Base-by-base conservation (phyloP, 305 asterid species). In the Plantago coronopus region DNA sequence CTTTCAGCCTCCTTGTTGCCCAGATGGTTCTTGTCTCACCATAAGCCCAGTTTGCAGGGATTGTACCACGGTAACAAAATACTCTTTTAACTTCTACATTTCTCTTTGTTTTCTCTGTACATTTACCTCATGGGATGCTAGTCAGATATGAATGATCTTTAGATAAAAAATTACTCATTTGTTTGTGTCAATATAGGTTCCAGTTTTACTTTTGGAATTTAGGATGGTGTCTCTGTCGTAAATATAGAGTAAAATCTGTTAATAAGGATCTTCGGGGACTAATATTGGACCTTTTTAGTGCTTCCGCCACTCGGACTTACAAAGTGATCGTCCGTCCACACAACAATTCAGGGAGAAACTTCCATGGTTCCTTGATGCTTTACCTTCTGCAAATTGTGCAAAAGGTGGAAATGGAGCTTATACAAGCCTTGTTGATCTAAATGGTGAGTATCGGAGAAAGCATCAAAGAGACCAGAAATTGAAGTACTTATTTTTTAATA, bases 321-420 rank as follows among this genome's bases (percentile, higher is more conserved):
- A 74, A 74, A 89, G 83, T 45, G 91, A 72, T 44, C 97, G 99
- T 25, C 99, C 99, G 29, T 76, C 94, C 16, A 85, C 95, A n/a
- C 50, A 75, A 62, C 99, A 93, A 66, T 93, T 93, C 76, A 70
- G 60, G 76, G 96, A 87, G 56, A 93, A 87, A 76, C 91, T 93
- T 64, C 99, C 99, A 0, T 93, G 99, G 99, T 93, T 93, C 76
- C 90, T 93, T 63, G 75, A 69, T 69, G 97, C 96, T 46, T 81
- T 89, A 64, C 99, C 99, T 63, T 93, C 99, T 57, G 86, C 85
- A 70, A 96, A 89, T 71, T 93, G 99, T 69, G 96, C 99, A 8
- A 93, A 93, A 80, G 99, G 94, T 47, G 99, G 99, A 72, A 87
- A 83, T 56, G 99, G 99, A 66, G 97, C 99, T 48, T 93, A 89